phyloP scores from a whole-genome alignment of 768 basidiomycete genomes.

The Rhodosporidiobolus sp. region DNA sequence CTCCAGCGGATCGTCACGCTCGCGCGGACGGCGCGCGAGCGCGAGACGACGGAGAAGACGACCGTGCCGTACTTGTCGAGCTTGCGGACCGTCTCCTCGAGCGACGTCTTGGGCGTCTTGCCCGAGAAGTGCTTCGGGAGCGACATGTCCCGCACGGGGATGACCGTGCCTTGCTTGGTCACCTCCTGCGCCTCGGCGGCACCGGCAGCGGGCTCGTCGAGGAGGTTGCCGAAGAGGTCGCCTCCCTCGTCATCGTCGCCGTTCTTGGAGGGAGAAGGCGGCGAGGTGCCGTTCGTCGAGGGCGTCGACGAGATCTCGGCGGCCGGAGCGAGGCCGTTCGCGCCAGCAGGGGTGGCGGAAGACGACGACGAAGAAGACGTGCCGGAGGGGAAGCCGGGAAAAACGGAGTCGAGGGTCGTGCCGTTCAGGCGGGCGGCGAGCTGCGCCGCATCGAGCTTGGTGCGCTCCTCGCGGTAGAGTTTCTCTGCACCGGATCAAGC shows the following conservation, averaged over 20 bases:
- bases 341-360: no score
- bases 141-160: conserved; percentile 62
- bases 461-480: conserved; percentile 58
- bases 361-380: background rate
- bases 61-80: conserved; percentile 71
- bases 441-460: conserved; percentile 53
- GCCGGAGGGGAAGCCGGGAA: conserved; percentile 9
- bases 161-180: conserved; percentile 49
- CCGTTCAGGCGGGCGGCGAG: conserved; percentile 44
- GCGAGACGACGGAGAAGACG: conserved; percentile 60
- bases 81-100: conserved; percentile 62
- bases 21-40: conserved; percentile 72
- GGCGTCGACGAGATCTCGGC: background rate
- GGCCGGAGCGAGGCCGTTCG: background rate
- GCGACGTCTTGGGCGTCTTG: conserved; percentile 69
- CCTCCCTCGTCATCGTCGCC: conserved; percentile 38
- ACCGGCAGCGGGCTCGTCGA: conserved; percentile 55
- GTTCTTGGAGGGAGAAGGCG: background rate
- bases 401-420: conserved; percentile 19
- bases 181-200: conserved; percentile 52
- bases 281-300: background rate
- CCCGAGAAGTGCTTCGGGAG: conserved; percentile 81
- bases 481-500: conserved; percentile 47
- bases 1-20: conserved; percentile 69
- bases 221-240: conserved; percentile 66